These are phyloP conservation scores for Aspergillus sclerotialis DNA, from an alignment of 2,329 filamentous ascomycete species.

Conservation along the genomic window DNA sequence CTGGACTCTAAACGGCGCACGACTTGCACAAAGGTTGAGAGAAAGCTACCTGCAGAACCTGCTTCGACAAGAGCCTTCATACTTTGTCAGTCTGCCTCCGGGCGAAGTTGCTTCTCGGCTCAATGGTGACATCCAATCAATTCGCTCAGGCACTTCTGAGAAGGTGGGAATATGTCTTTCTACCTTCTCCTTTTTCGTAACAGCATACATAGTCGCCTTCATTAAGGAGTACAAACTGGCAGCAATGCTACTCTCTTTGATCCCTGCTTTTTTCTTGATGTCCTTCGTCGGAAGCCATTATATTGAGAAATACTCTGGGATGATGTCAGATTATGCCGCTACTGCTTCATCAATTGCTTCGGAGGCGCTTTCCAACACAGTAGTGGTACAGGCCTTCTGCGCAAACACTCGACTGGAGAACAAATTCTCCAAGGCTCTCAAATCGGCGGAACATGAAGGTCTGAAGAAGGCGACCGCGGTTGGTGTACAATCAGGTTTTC, in stretches of 20 bases:
- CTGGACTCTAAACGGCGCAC: constrained; percentile 59
- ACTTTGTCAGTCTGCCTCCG: constrained; percentile 82
- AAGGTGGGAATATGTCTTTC: constrained; percentile 72
- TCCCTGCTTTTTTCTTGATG: constrained; percentile 65
- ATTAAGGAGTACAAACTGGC: constrained; percentile 88
- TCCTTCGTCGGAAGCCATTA: constrained; percentile 71
- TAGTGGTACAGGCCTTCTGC: constrained; percentile 42
- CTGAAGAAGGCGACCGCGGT: constrained; percentile 22
- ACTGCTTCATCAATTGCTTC: background rate
- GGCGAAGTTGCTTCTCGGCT: constrained; percentile 90
- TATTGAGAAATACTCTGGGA: constrained; percentile 68
- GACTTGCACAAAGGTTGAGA: constrained; percentile 56
- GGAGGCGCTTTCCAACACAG: constrained; percentile 21
- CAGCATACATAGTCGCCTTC: constrained; percentile 83
- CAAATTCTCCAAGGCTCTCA: constrained; percentile 21
- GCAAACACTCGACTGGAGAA: constrained; percentile 17
- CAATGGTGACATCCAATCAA: constrained; percentile 80
- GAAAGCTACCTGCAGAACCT: constrained; percentile 70
- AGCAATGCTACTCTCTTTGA: constrained; percentile 70
- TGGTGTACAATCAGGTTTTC: constrained; percentile 20
- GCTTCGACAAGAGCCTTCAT: constrained; percentile 78
- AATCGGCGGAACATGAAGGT: constrained; percentile 16
- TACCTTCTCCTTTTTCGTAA: constrained; percentile 70
- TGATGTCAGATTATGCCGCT: constrained; percentile 54
- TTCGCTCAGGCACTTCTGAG: constrained; percentile 87